Evolutionary conservation across 805 yeast species (phyloP).

Genomic region (Maudiozyma barnettii): DNA sequence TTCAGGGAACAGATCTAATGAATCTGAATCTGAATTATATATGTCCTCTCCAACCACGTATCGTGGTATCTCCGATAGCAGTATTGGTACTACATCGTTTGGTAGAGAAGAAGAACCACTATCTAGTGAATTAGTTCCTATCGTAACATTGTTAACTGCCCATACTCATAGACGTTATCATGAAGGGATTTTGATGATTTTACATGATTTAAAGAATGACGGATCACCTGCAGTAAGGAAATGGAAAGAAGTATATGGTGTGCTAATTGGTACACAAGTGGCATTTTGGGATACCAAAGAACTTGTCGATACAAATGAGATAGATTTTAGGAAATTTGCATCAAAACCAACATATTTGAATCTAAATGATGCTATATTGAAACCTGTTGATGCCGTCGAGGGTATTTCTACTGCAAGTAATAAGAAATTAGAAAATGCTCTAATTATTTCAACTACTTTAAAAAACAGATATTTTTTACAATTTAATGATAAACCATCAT

Average conservation of each 20-base stretch:
- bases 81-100: background rate
- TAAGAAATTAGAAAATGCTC: slow-evolving; percentile 56
- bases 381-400: slow-evolving; percentile 58
- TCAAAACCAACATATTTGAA: slow-evolving; percentile 81
- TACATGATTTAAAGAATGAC: slow-evolving; percentile 68
- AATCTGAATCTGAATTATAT: background rate
- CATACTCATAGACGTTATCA: slow-evolving; percentile 66
- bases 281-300: slow-evolving; percentile 85
- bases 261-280: slow-evolving; percentile 79
- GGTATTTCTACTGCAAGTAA: slow-evolving; percentile 42
- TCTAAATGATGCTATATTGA: slow-evolving; percentile 81
- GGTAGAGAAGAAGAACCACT: slow-evolving; percentile 3
- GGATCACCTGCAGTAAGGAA: slow-evolving; percentile 76
- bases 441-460: slow-evolving; percentile 86
- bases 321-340: slow-evolving; percentile 42
- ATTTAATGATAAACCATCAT: slow-evolving; percentile 54
- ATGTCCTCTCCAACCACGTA: background rate
- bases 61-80: background rate
- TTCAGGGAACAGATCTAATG: slow-evolving; percentile 12
- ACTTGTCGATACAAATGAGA: slow-evolving; percentile 40
- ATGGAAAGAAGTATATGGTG: slow-evolving; percentile 93
- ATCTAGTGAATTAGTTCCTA: slow-evolving; percentile 46
- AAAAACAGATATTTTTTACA: slow-evolving; percentile 82
- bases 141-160: slow-evolving; percentile 62
- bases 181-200: slow-evolving; percentile 67